A percentile compares a stretch with the other conserved stretches of the same genome.
Conservation (phyloP, 257 asterid species). For the Anisodus acutangulus region DNA sequence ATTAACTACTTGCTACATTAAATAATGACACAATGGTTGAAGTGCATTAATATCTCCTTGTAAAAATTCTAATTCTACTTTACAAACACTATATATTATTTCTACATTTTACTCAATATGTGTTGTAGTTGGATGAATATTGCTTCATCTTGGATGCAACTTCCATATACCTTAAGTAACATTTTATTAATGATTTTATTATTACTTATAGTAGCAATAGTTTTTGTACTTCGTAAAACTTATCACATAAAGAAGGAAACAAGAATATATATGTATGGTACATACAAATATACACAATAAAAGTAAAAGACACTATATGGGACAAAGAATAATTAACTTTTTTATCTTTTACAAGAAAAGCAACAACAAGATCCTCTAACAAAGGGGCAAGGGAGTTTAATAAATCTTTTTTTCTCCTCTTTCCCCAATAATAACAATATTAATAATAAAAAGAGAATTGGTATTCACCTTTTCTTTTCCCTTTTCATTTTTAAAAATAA, state of each 20-base stretch:
- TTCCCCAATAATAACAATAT: conserved; percentile 27
- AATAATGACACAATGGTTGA: too few relatives aligned
- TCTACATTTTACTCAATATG: neutral
- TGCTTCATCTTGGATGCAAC: neutral
- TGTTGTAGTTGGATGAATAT: neutral
- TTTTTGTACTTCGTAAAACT: neutral
- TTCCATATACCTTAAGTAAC: neutral
- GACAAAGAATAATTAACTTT: conserved; percentile 18
- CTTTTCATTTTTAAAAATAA: neutral
- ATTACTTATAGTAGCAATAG: neutral
- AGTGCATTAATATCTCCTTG: neutral
- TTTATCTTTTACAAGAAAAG: conserved; percentile 43
- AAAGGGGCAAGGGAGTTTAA: conserved; percentile 32
- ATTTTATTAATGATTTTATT: neutral
- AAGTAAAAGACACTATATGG: neutral
- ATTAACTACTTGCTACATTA: neutral
- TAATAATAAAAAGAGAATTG: conserved; percentile 43
- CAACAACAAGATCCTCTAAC: conserved; percentile 32
- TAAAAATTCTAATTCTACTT: neutral
- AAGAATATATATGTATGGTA: neutral
- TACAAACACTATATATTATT: neutral
- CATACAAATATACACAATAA: neutral
- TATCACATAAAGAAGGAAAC: neutral
- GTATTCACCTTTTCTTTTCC: conserved; percentile 34
- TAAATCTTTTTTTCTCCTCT: conserved; percentile 40